These are phyloP conservation scores for Penicillium ucsense DNA, from an alignment of 495 filamentous ascomycete genomes.

Conservation along the genomic window DNA sequence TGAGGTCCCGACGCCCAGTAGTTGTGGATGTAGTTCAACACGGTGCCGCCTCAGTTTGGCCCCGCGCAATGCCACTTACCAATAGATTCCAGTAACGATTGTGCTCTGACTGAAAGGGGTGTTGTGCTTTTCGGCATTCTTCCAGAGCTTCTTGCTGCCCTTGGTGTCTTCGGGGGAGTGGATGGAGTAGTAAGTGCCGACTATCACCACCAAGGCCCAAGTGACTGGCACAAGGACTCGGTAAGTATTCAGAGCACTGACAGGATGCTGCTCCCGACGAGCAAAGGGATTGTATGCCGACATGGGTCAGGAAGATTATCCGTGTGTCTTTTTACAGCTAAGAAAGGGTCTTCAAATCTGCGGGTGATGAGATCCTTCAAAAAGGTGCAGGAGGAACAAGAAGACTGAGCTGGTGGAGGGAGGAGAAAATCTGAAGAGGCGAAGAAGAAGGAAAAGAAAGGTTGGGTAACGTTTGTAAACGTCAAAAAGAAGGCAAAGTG, in stretches of 20 bases:
- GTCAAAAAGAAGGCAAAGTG: no score
- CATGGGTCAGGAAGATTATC: constrained; percentile 5
- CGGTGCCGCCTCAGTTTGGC: not conserved
- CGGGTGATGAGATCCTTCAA: not conserved
- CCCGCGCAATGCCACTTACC: constrained; percentile 33
- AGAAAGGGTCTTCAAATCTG: no score
- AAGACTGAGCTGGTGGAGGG: no score
- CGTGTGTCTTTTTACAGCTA: no score
- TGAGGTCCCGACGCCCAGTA: no score
- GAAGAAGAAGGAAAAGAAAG: no score
- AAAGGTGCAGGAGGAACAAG: no score
- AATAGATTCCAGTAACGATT: constrained; percentile 66
- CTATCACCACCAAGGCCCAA: constrained; percentile 60
- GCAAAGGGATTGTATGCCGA: constrained; percentile 56
- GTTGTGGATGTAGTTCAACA: no score
- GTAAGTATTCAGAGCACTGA: constrained; percentile 43
- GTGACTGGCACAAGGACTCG: constrained; percentile 59
- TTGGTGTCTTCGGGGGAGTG: constrained; percentile 50
- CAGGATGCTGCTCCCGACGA: constrained; percentile 48
- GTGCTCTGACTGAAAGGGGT: constrained; percentile 71
- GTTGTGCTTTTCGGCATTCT: constrained; percentile 49
- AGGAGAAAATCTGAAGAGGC: no score
- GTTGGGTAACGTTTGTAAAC: no score
- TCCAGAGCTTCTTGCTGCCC: constrained; percentile 53
- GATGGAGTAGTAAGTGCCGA: constrained; percentile 60